Evolutionary conservation across 306 rosid genomes (phyloP).

Genomic region (Canavalia ensiformis): DNA sequence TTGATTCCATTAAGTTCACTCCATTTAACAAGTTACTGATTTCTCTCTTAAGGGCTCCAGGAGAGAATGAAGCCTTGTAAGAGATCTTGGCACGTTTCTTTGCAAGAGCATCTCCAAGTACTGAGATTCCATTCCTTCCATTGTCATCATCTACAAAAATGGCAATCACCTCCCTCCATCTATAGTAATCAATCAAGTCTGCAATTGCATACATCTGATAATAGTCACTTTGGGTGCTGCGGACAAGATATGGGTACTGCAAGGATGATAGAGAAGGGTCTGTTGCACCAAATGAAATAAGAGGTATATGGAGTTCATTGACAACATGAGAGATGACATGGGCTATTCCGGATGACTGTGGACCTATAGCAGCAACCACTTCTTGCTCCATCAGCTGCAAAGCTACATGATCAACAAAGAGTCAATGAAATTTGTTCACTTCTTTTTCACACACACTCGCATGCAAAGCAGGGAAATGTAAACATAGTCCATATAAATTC

Average conservation of each 20-base stretch:
- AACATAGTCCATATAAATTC: not conserved
- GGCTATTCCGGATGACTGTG: constrained; percentile 94
- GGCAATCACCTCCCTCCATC: constrained; percentile 88
- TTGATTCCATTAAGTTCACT: constrained; percentile 92
- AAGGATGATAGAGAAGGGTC: constrained; percentile 83
- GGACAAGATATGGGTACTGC: constrained; percentile 83
- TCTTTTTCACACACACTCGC: not conserved
- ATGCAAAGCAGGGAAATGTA: not conserved
- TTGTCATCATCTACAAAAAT: constrained; percentile 92
- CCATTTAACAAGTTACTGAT: constrained; percentile 68
- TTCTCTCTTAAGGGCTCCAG: constrained; percentile 55
- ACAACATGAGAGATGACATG: constrained; percentile 90
- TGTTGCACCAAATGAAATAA: constrained; percentile 89
- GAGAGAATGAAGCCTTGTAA: constrained; percentile 80
- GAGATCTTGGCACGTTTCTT: constrained; percentile 81
- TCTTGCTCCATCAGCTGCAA: constrained; percentile 84
- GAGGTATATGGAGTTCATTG: constrained; percentile 90
- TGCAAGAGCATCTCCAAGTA: constrained; percentile 78
- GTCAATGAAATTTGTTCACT: constrained; percentile 39
- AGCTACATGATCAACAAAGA: constrained; percentile 66
- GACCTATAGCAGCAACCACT: constrained; percentile 84
- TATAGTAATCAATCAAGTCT: constrained; percentile 65
- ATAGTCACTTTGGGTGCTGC: constrained; percentile 82
- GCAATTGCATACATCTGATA: constrained; percentile 89
- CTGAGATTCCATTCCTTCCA: constrained; percentile 86